Evolutionary conservation across 768 basidiomycete genomes (phyloP).

Genomic region (Neoboletus magnificus): DNA sequence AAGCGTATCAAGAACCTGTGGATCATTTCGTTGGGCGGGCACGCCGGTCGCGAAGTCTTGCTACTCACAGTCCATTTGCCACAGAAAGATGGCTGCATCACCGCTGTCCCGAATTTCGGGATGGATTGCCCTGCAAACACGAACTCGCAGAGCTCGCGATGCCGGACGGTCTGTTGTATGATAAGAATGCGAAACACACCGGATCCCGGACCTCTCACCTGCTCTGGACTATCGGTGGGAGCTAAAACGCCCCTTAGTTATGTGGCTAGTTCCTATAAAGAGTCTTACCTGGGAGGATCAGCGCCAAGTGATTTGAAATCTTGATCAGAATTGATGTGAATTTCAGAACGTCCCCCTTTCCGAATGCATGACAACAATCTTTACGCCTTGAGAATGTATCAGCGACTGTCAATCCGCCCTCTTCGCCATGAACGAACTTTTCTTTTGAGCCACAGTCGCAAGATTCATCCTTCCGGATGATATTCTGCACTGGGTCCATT

Average conservation of each 20-base stretch:
- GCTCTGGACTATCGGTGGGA: slow-evolving; percentile 64
- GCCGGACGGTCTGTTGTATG: slow-evolving; percentile 42
- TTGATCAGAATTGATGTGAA: slow-evolving; percentile 83
- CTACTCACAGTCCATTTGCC: slow-evolving; percentile 83
- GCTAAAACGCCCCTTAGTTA: slow-evolving; percentile 39
- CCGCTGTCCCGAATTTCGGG: slow-evolving; percentile 60
- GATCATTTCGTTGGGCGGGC: not conserved
- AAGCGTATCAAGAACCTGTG: slow-evolving; percentile 62
- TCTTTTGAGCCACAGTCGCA: slow-evolving; percentile 69
- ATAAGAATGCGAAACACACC: not conserved
- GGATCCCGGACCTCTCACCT: slow-evolving; percentile 38
- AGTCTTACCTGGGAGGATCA: slow-evolving; percentile 74
- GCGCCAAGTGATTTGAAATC: slow-evolving; percentile 81
- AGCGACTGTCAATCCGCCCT: not conserved
- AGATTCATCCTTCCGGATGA: slow-evolving; percentile 65
- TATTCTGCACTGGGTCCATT: slow-evolving; percentile 63
- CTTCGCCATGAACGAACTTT: slow-evolving; percentile 39
- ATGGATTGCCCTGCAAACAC: slow-evolving; percentile 58
- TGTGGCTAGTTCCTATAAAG: not conserved
- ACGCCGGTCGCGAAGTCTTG: not conserved
- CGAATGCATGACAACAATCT: slow-evolving; percentile 51
- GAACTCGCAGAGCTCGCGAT: slow-evolving; percentile 56
- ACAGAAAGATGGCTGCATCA: slow-evolving; percentile 64
- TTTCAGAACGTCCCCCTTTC: slow-evolving; percentile 58
- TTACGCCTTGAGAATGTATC: slow-evolving; percentile 43